Conservation (phyloP, 805 yeast genomes). For the Candida mattraensis region DNA sequence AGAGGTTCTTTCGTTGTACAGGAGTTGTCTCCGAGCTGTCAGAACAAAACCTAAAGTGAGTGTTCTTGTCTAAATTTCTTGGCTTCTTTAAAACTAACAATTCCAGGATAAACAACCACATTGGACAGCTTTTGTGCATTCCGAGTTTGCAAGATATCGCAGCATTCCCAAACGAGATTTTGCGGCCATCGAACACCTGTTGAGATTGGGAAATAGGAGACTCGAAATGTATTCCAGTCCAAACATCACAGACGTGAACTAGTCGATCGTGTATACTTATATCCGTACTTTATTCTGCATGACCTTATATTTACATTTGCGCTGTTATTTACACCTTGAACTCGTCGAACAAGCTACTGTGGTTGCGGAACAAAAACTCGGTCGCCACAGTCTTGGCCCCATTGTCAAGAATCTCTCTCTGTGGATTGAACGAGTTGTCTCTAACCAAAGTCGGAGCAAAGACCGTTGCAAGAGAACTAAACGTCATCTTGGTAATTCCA, state of each 20-base stretch:
- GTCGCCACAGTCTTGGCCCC: conserved; percentile 74
- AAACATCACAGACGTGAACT: conserved; percentile 66
- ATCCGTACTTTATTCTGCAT: neutral
- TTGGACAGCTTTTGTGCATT: conserved; percentile 35
- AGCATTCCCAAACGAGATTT: conserved; percentile 74
- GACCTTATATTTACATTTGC: no score
- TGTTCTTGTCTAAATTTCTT: conserved; percentile 1
- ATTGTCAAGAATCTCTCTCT: conserved; percentile 83
- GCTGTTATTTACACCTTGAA: neutral
- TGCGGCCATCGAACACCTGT: conserved; percentile 78
- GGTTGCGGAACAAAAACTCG: conserved; percentile 63
- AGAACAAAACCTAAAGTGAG: conserved; percentile 45
- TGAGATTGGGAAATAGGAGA: conserved; percentile 72
- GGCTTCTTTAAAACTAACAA: neutral
- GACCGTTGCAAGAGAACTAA: conserved; percentile 81
- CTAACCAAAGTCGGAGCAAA: conserved; percentile 92
- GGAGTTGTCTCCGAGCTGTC: conserved; percentile 46
- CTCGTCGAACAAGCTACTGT: conserved; percentile 34
- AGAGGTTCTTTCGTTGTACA: conserved; percentile 50
- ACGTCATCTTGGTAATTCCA: conserved; percentile 72
- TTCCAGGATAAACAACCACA: conserved; percentile 30
- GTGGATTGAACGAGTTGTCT: conserved; percentile 61
- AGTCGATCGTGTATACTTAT: neutral
- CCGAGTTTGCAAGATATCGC: conserved; percentile 63
- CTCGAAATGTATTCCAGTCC: conserved; percentile 72